phyloP scores from a whole-genome alignment of 2,329 filamentous ascomycete genomes.

The Neopestalotiopsis sp. region DNA sequence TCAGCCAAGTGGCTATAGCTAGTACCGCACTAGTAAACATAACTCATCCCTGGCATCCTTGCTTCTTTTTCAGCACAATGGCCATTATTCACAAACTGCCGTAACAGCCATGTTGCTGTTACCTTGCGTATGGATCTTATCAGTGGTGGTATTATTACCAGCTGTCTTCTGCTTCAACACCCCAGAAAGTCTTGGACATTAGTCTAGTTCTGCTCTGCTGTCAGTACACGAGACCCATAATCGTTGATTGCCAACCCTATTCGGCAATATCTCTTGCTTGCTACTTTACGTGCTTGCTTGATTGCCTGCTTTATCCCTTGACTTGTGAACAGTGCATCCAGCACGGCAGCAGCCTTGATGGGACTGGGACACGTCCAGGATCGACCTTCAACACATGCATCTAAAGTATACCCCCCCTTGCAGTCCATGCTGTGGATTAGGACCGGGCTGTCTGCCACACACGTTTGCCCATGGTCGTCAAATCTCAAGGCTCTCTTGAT shows the following conservation, averaged over 20 bases:
- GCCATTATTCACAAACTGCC: not conserved
- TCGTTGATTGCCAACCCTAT: not conserved
- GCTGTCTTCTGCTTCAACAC: not conserved
- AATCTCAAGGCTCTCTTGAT: not conserved
- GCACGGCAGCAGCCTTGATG: not conserved
- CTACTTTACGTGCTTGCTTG: not conserved
- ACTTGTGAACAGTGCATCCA: slow-evolving; percentile 10
- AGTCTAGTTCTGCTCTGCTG: not conserved
- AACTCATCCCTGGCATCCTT: not conserved
- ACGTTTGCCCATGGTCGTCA: slow-evolving; percentile 5
- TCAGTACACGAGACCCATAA: not conserved
- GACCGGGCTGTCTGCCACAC: slow-evolving; percentile 9
- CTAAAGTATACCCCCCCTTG: slow-evolving; percentile 14
- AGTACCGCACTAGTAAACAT: not conserved
- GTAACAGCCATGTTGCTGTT: not conserved
- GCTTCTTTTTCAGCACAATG: not conserved
- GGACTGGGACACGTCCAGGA: slow-evolving; percentile 7
- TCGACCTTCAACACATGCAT: not conserved
- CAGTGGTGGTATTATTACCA: not conserved
- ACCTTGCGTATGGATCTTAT: not conserved
- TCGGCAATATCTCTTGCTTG: not conserved
- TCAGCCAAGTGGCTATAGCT: not conserved
- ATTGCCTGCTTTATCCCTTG: not conserved
- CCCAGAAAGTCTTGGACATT: not conserved
- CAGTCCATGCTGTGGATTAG: slow-evolving; percentile 9